phyloP scores from a whole-genome alignment of 371 early-diverging fungal genomes.

The Actinomortierella wolfii region DNA sequence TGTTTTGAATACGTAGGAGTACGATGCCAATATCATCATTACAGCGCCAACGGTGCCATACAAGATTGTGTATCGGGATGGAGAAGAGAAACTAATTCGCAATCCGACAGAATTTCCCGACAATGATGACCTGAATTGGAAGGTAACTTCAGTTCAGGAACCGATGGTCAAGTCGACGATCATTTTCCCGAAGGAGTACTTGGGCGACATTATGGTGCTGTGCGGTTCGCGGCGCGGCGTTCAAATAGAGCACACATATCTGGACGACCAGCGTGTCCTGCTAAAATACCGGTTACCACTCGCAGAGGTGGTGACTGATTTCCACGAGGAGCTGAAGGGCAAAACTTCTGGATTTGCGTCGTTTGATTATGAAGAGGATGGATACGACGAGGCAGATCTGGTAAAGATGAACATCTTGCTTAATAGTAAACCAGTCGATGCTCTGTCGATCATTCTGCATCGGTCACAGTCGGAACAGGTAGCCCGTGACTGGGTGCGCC shows the following conservation, averaged over 20 bases:
- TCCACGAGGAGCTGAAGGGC: constrained; percentile 93
- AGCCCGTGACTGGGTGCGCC: constrained; percentile 83
- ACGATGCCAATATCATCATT: constrained; percentile 88
- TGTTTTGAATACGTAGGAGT: constrained; percentile 66
- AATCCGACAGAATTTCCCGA: constrained; percentile 96
- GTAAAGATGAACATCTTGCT: constrained; percentile 93
- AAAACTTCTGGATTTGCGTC: constrained; percentile 92
- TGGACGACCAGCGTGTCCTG: constrained; percentile 88
- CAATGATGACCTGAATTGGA: constrained; percentile 61
- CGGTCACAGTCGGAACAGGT: constrained; percentile 70
- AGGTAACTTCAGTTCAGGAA: constrained; percentile 77
- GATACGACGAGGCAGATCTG: constrained; percentile 86
- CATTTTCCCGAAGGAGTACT: constrained; percentile 90
- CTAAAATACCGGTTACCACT: constrained; percentile 88
- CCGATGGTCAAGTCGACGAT: constrained; percentile 94
- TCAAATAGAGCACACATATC: constrained; percentile 80
- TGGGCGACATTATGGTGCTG: constrained; percentile 90
- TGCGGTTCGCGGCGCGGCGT: constrained; percentile 87
- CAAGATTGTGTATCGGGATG: constrained; percentile 65
- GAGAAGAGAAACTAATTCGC: constrained; percentile 64
- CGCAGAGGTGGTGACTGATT: constrained; percentile 92
- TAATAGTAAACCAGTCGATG: constrained; percentile 93
- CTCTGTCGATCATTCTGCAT: constrained; percentile 89
- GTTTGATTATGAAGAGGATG: constrained; percentile 96
- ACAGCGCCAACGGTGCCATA: constrained; percentile 95